These are phyloP conservation scores for Tephrocybe sp. DNA, from an alignment of 768 basidiomycete species.

Conservation along the genomic window DNA sequence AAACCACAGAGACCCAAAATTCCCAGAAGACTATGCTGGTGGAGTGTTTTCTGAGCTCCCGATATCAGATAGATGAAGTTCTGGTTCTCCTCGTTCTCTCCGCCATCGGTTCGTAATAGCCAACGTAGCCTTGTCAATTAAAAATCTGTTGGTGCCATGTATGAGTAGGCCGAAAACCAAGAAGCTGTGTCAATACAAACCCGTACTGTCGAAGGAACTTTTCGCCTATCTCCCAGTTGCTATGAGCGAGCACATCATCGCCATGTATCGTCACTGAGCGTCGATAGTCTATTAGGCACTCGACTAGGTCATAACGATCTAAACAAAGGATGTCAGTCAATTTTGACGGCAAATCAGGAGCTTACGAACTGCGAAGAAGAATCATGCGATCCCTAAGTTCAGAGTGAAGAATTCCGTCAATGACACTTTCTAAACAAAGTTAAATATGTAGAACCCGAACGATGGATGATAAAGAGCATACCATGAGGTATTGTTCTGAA, in stretches of 20 bases:
- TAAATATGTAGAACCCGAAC: neutral
- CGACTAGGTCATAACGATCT: slow-evolving; percentile 80
- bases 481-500: slow-evolving; percentile 81
- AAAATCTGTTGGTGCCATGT: slow-evolving; percentile 47
- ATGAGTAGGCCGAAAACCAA: neutral
- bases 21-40: slow-evolving; percentile 9
- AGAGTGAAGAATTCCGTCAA: slow-evolving; percentile 87
- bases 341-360: neutral
- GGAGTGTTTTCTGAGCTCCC: slow-evolving; percentile 32
- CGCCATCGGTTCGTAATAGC: slow-evolving; percentile 86
- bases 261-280: slow-evolving; percentile 75
- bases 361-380: slow-evolving; percentile 65
- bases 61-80: slow-evolving; percentile 59
- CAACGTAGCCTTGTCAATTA: slow-evolving; percentile 73
- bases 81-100: slow-evolving; percentile 73
- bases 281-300: slow-evolving; percentile 75
- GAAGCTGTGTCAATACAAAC: slow-evolving; percentile 37
- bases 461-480: slow-evolving; percentile 28
- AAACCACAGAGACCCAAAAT: neutral
- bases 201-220: slow-evolving; percentile 80
- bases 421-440: slow-evolving; percentile 68
- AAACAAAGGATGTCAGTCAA: slow-evolving; percentile 2
- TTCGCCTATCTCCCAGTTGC: slow-evolving; percentile 88
- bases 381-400: slow-evolving; percentile 92
- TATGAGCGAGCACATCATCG: slow-evolving; percentile 87